Conservation (phyloP, 441 rosid genomes). For the Croton setiger region DNA sequence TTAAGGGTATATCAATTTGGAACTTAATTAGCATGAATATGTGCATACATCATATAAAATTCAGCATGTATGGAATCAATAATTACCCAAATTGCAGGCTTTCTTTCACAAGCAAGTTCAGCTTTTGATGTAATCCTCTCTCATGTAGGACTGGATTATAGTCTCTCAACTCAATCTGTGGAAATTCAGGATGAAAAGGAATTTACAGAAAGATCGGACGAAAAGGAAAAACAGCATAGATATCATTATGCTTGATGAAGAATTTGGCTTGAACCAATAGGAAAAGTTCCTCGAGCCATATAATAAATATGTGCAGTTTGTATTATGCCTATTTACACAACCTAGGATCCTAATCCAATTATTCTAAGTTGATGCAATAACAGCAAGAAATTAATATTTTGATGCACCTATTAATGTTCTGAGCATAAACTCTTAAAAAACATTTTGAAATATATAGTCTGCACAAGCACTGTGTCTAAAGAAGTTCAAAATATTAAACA, state of each 20-base stretch:
- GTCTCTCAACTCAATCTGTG: constrained; percentile 66
- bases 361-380: neutral
- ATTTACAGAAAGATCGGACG: neutral
- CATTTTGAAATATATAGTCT: neutral
- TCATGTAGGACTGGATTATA: constrained; percentile 71
- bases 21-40: neutral
- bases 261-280: neutral
- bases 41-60: constrained; percentile 4
- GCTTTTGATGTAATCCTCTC: constrained; percentile 82
- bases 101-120: constrained; percentile 61
- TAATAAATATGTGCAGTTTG: neutral
- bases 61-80: constrained; percentile 18
- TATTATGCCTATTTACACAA: neutral
- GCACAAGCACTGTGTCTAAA: neutral
- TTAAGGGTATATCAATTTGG: neutral
- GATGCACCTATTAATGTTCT: neutral
- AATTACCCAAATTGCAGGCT: constrained; percentile 77
- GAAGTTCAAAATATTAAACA: neutral
- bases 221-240: neutral
- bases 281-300: neutral
- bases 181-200: constrained; percentile 15
- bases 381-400: neutral
- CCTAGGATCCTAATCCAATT: neutral
- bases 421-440: neutral
- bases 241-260: neutral